Evolutionary conservation across 192 early-diverging fungal genomes (phyloP).

Genomic region (Coemansia guatemalensis): DNA sequence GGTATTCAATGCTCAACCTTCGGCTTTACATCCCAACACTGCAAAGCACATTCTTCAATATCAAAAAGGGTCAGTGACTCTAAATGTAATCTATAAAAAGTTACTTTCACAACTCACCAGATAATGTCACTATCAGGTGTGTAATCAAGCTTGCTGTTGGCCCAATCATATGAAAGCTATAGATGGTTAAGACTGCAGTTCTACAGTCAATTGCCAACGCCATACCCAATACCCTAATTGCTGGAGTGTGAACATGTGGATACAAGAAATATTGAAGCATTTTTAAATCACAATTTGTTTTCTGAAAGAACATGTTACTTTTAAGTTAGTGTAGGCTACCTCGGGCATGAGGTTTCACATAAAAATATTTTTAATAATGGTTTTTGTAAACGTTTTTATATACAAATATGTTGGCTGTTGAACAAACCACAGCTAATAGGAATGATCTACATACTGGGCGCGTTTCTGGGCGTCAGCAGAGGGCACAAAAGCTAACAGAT

Average conservation of each 20-base stretch:
- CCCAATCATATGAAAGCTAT: conserved; percentile 1
- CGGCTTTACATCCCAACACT: background rate
- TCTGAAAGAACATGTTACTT: too few relatives aligned
- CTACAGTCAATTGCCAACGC: conserved; percentile 6
- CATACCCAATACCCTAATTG: conserved; percentile 7
- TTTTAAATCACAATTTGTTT: background rate
- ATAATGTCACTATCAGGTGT: background rate
- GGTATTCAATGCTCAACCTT: conserved; percentile 3
- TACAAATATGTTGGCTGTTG: too few relatives aligned
- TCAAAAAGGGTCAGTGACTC: conserved; percentile 5
- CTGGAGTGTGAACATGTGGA: background rate
- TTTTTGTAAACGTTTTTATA: too few relatives aligned
- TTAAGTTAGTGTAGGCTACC: too few relatives aligned
- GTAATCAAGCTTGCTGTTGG: conserved; percentile 4
- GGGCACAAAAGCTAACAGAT: too few relatives aligned
- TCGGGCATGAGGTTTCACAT: too few relatives aligned
- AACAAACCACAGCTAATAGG: too few relatives aligned
- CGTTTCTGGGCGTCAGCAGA: too few relatives aligned
- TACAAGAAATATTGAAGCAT: background rate
- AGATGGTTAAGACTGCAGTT: conserved; percentile 15
- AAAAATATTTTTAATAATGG: too few relatives aligned
- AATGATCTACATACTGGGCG: too few relatives aligned
- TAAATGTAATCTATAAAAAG: conserved; percentile 10
- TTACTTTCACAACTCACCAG: conserved; percentile 7
- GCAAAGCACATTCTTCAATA: conserved; percentile 14